Evolutionary conservation across 2,329 filamentous ascomycete species (phyloP), one percentile per base, ranked within the genome.

Genomic region (Microdochium bolleyi): DNA sequence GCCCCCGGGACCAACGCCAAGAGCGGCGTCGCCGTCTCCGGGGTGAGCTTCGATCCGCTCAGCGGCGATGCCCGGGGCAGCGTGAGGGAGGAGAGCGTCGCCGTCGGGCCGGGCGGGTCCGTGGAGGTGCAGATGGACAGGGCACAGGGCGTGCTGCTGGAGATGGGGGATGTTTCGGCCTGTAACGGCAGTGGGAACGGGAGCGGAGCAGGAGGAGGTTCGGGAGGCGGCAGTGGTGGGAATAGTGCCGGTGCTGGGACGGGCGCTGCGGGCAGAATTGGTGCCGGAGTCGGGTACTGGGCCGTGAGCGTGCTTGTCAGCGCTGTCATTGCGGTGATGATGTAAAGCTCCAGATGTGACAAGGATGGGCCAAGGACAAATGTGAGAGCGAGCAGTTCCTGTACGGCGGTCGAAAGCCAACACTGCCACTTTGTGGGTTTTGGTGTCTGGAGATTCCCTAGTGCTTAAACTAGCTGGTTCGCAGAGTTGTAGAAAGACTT

Each of bases 1-100:
- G 67, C 55, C 7, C 66, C 66, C 2, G 67, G 67, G 3, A 69
- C 66, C 27, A 69, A 69, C 49, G 67, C 66, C 11, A 69, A 69
- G 62, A 66, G 62, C 54, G 55, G 56, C 9, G 61, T 69, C 22
- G 55, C 56, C 10, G 66, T 69, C 10, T 60, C 64, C 8, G 66
- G 64, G 19, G 59, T 66, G 7, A 56, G 60, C 1, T 69, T 69
- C 50, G 64, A 68, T 48, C 48, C 59, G 22, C 21, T 46, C 3
- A 46, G 14, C 21, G 41, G 41, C 9, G 41, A 46, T 24, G 16
- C 62, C 64, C 16, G 65, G 66, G 27, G 60, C 5, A 59, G 61
- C 24, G 54, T 49, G 19, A 58, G 57, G 37, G 53, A 46, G 13
- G 67, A 68, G 56, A 50, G 49, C 11, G 44, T 67, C 14, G 16